phyloP scores from a whole-genome alignment of 139 green algal species.

The Trebouxia sp. region DNA sequence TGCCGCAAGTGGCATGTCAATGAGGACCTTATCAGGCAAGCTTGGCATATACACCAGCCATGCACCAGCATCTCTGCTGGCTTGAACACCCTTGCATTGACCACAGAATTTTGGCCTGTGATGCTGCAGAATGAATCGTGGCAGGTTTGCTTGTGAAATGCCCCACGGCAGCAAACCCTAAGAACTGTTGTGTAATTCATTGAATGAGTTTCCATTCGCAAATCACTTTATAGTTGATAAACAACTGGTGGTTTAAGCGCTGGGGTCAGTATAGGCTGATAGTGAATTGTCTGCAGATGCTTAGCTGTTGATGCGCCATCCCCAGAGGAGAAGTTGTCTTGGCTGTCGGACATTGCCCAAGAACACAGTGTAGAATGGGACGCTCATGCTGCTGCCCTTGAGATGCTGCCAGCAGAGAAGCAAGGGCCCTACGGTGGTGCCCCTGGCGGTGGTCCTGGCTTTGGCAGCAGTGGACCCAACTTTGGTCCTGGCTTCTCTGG shows the following conservation, averaged over 20 bases:
- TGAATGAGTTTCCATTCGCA: too few species aligned
- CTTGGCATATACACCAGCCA: not conserved
- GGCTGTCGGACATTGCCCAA: constrained; percentile 53
- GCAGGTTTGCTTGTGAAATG: too few species aligned
- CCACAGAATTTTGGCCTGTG: not conserved
- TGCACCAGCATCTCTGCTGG: not conserved
- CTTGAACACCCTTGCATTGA: too few species aligned
- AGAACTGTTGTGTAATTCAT: too few species aligned
- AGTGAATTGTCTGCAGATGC: constrained; percentile 42
- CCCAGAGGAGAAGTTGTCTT: constrained; percentile 49
- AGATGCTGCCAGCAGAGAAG: constrained; percentile 44
- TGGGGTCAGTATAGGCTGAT: too few species aligned
- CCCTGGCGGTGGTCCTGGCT: not conserved
- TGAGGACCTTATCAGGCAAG: constrained; percentile 33
- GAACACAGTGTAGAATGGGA: constrained; percentile 61
- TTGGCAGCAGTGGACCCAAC: not conserved
- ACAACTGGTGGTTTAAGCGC: too few species aligned
- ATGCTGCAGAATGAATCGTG: not conserved
- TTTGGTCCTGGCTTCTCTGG: not conserved
- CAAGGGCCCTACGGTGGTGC: constrained; percentile 1
- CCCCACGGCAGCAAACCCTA: too few species aligned
- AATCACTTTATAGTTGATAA: too few species aligned
- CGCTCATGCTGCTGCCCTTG: constrained; percentile 34
- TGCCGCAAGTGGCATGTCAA: constrained; percentile 61
- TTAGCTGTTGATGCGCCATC: constrained; percentile 53